These are phyloP conservation scores for Podospora comata DNA, from an alignment of 495 filamentous ascomycete genomes.

Conservation along the genomic window DNA sequence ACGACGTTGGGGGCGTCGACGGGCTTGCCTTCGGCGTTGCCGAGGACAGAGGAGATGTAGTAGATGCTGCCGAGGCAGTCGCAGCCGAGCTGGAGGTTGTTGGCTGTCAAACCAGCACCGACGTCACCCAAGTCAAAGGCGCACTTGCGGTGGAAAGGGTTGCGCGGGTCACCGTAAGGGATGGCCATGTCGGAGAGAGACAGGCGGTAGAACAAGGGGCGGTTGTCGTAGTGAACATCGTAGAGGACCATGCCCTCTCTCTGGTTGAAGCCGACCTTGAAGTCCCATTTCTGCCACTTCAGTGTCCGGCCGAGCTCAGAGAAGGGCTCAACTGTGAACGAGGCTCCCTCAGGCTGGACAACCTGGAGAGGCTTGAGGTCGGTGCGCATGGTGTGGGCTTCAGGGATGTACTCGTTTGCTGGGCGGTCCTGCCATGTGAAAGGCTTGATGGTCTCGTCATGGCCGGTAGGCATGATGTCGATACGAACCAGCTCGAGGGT, in stretches of 20 bases:
- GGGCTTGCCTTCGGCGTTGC: slow-evolving; percentile 56
- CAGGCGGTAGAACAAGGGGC: slow-evolving; percentile 65
- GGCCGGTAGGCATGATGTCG: slow-evolving; percentile 59
- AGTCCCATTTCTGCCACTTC: slow-evolving; percentile 70
- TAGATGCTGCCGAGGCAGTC: slow-evolving; percentile 74
- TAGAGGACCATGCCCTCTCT: slow-evolving; percentile 68
- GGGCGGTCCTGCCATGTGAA: slow-evolving; percentile 53
- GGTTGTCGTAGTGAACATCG: slow-evolving; percentile 66
- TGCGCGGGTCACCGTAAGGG: slow-evolving; percentile 69
- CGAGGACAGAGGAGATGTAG: slow-evolving; percentile 61
- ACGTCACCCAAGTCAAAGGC: slow-evolving; percentile 79
- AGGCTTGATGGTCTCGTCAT: slow-evolving; percentile 55
- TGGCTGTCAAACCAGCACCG: slow-evolving; percentile 70
- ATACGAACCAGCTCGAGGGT: slow-evolving; percentile 62
- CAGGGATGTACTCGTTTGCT: slow-evolving; percentile 71
- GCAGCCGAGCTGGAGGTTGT: slow-evolving; percentile 67
- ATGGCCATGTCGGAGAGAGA: slow-evolving; percentile 75
- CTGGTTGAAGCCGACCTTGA: slow-evolving; percentile 70
- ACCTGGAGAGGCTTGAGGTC: slow-evolving; percentile 76
- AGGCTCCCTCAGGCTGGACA: slow-evolving; percentile 72
- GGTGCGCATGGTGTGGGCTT: slow-evolving; percentile 59
- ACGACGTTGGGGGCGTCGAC: slow-evolving; percentile 66
- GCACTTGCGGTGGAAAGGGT: slow-evolving; percentile 71
- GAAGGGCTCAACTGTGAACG: slow-evolving; percentile 56
- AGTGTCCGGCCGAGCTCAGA: slow-evolving; percentile 41